Evolutionary conservation across 2,329 filamentous ascomycete genomes (phyloP).

Genomic region (Fusarium sp.): DNA sequence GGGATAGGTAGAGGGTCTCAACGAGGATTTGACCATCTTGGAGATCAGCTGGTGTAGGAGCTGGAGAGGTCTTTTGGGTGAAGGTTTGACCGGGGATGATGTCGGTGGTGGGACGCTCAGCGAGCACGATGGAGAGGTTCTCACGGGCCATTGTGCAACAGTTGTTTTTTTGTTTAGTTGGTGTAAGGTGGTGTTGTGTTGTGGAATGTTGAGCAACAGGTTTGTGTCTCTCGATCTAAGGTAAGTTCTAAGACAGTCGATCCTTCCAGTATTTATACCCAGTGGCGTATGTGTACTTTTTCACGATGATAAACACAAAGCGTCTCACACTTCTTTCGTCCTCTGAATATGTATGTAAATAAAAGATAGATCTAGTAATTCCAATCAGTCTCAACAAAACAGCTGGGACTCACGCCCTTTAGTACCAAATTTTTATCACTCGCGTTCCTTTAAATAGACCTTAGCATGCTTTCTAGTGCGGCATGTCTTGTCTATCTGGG

Average conservation of each 20-base stretch:
- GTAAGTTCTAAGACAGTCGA: constrained; percentile 1
- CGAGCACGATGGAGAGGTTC: constrained; percentile 68
- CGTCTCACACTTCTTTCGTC: background rate
- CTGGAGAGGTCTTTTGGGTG: constrained; percentile 60
- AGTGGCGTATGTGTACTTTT: background rate
- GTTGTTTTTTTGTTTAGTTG: background rate
- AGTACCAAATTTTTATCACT: background rate
- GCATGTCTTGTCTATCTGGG: constrained; percentile 31
- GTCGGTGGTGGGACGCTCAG: constrained; percentile 68
- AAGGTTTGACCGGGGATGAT: constrained; percentile 77
- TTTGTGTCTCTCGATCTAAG: background rate
- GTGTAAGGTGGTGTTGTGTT: background rate
- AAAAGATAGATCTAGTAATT: background rate
- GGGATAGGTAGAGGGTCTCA: constrained; percentile 71
- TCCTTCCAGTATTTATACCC: constrained; percentile 10
- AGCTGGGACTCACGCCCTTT: background rate
- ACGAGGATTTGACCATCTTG: constrained; percentile 74
- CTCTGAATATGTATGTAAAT: background rate
- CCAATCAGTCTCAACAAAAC: background rate
- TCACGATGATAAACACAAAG: background rate
- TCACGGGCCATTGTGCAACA: constrained; percentile 54
- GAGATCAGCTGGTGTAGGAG: constrained; percentile 64
- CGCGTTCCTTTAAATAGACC: background rate
- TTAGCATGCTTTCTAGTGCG: constrained; percentile 1
- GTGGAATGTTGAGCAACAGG: constrained; percentile 6